These are phyloP conservation scores for Rhododendron mucronatum DNA, from an alignment of 148 eudicot genomes.

Conservation along the genomic window DNA sequence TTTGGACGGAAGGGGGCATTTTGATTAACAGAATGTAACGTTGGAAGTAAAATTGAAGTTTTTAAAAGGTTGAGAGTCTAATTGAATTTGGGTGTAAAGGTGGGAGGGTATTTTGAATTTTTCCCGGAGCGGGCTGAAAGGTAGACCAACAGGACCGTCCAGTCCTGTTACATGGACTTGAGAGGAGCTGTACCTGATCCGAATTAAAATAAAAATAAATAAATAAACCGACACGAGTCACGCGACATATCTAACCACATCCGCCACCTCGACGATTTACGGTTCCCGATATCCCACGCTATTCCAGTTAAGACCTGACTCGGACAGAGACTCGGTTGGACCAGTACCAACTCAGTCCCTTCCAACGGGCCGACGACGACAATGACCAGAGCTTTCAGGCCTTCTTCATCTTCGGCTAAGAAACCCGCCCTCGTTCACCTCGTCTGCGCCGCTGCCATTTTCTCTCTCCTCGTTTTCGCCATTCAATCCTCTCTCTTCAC, in stretches of 20 bases:
- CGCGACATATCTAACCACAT: not conserved
- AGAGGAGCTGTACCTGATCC: too few species aligned
- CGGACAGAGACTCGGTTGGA: not conserved
- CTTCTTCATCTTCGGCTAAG: conserved; percentile 9
- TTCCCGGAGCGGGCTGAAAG: too few species aligned
- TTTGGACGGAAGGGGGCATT: too few species aligned
- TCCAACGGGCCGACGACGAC: not conserved
- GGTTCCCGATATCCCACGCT: not conserved
- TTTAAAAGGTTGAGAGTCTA: too few species aligned
- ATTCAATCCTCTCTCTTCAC: conserved; percentile 50
- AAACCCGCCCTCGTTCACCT: conserved; percentile 45
- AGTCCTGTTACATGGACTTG: not conserved
- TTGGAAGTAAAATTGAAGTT: too few species aligned
- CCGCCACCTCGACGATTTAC: not conserved
- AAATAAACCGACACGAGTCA: too few species aligned
- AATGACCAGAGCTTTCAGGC: conserved; percentile 11
- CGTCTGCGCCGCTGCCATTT: conserved; percentile 48
- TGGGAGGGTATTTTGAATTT: too few species aligned
- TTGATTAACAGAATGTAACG: too few species aligned
- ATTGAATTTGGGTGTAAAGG: too few species aligned
- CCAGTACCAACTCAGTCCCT: not conserved
- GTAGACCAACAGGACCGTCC: not conserved
- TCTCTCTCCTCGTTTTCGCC: conserved; percentile 59
- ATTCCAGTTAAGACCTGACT: not conserved
- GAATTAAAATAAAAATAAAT: too few species aligned